phyloP scores from a whole-genome alignment of 164 flowering plant species.

The Umbilicus rupestris region DNA sequence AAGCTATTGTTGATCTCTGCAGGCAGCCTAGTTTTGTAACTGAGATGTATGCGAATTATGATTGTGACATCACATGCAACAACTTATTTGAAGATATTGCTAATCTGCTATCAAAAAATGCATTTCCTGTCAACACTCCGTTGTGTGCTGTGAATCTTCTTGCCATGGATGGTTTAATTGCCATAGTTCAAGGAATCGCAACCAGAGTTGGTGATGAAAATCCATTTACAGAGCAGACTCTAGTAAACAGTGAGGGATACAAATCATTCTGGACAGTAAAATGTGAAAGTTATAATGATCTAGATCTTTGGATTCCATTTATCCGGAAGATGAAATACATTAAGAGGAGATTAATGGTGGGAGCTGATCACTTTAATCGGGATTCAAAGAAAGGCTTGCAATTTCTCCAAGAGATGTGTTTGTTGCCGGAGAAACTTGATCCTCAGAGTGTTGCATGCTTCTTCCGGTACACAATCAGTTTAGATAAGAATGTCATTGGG shows the following conservation, averaged over 20 bases:
- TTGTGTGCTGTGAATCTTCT: conserved; percentile 50
- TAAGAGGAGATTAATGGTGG: conserved; percentile 50
- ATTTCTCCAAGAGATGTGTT: conserved; percentile 44
- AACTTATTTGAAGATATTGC: conserved; percentile 60
- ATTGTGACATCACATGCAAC: conserved; percentile 55
- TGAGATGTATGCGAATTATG: conserved; percentile 57
- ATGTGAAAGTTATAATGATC: conserved; percentile 42
- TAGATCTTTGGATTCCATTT: conserved; percentile 47
- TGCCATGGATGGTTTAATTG: conserved; percentile 56
- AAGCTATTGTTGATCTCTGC: conserved; percentile 58
- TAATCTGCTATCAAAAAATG: conserved; percentile 50
- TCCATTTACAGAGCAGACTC: conserved; percentile 21
- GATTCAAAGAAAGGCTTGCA: conserved; percentile 62
- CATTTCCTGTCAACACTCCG: conserved; percentile 56
- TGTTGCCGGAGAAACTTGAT: conserved; percentile 56
- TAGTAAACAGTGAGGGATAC: conserved; percentile 33
- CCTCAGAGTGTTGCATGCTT: conserved; percentile 58
- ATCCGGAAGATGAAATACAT: conserved; percentile 42
- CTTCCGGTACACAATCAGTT: conserved; percentile 45
- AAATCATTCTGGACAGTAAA: conserved; percentile 46
- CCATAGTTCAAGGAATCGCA: conserved; percentile 53
- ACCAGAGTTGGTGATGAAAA: conserved; percentile 36
- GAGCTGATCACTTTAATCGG: conserved; percentile 62
- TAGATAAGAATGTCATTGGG: conserved; percentile 61
- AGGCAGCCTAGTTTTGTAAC: conserved; percentile 43